A percentile compares a stretch with the other conserved stretches of the same genome.
These are phyloP conservation scores for Thuidium tamariscinum DNA, from an alignment of 225 moss, liverwort and hornwort genomes.

Conservation along the genomic window DNA sequence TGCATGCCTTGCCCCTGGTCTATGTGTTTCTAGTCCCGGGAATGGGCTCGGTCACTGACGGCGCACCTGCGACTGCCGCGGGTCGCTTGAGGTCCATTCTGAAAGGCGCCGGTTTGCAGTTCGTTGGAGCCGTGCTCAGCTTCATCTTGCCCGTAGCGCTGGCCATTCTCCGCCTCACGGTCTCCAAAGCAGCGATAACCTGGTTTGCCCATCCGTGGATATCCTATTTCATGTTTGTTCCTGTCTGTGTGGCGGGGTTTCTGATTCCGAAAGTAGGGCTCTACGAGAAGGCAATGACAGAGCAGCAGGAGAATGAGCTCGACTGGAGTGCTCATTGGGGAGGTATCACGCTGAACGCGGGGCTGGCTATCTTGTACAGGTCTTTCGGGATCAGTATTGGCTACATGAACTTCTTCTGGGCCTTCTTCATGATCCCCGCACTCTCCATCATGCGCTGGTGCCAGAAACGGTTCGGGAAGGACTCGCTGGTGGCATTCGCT, in stretches of 20 bases:
- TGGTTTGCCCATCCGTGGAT: conserved; percentile 98
- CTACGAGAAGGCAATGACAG: conserved; percentile 33
- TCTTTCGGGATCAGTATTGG: conserved; percentile 52
- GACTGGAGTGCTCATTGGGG: conserved; percentile 96
- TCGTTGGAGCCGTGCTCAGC: conserved; percentile 30
- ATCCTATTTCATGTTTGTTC: conserved; percentile 74
- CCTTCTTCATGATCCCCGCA: conserved; percentile 65
- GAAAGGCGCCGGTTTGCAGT: conserved; percentile 53
- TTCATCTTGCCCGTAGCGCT: conserved; percentile 56
- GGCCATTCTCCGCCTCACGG: conserved; percentile 64
- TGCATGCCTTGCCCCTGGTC: conserved; percentile 66
- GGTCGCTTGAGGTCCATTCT: conserved; percentile 49
- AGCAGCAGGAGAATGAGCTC: conserved; percentile 53
- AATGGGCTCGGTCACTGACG: conserved; percentile 33
- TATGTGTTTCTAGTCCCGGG: conserved; percentile 49
- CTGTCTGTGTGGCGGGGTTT: conserved; percentile 67
- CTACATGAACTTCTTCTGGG: conserved; percentile 89
- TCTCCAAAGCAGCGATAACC: conserved; percentile 70
- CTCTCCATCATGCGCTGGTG: conserved; percentile 43
- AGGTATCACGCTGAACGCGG: conserved; percentile 47
- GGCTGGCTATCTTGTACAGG: conserved; percentile 33
- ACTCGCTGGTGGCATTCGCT: conserved; percentile 51
- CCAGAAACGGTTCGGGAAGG: conserved; percentile 57
- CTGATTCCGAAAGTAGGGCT: conserved; percentile 58
- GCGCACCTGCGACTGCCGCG: conserved; percentile 43